Conservation (phyloP, 306 rosid genomes). For the Cucumis hystrix region DNA sequence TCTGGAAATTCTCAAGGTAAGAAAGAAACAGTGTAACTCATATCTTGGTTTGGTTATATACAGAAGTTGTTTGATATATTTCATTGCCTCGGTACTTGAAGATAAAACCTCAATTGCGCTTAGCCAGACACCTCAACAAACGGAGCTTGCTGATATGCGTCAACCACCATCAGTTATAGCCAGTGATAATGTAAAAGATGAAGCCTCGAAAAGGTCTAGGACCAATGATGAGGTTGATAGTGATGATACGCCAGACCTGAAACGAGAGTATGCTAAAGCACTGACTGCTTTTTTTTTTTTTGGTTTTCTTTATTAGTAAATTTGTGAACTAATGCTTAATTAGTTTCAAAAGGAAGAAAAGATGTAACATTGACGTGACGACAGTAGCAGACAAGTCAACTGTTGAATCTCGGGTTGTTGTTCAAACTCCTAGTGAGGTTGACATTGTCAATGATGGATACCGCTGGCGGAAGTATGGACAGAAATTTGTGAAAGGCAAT, state of each 20-base stretch:
- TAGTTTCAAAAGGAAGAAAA: constrained; percentile 45
- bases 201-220: constrained; percentile 20
- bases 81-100: constrained; percentile 24
- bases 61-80: constrained; percentile 18
- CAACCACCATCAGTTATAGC: constrained; percentile 25
- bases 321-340: constrained; percentile 11
- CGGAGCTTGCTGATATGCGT: constrained; percentile 24
- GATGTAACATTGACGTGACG: constrained; percentile 18
- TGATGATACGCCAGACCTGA: constrained; percentile 40
- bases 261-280: constrained; percentile 56
- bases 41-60: constrained; percentile 20
- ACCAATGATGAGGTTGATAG: constrained; percentile 20
- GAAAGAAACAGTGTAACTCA: constrained; percentile 5
- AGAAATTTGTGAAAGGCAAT: constrained; percentile 78
- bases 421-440: constrained; percentile 63
- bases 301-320: constrained; percentile 2
- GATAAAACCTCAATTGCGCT: constrained; percentile 28
- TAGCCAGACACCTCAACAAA: constrained; percentile 22
- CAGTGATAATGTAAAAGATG: constrained; percentile 28
- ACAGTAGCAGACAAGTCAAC: constrained; percentile 27
- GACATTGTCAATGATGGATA: constrained; percentile 77
- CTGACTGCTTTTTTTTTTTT: not conserved
- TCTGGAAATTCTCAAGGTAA: constrained; percentile 36
- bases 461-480: constrained; percentile 98
- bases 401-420: constrained; percentile 43